Evolutionary conservation across 2,329 filamentous ascomycete genomes (phyloP).

Genomic region (Diaporthe batatas): DNA sequence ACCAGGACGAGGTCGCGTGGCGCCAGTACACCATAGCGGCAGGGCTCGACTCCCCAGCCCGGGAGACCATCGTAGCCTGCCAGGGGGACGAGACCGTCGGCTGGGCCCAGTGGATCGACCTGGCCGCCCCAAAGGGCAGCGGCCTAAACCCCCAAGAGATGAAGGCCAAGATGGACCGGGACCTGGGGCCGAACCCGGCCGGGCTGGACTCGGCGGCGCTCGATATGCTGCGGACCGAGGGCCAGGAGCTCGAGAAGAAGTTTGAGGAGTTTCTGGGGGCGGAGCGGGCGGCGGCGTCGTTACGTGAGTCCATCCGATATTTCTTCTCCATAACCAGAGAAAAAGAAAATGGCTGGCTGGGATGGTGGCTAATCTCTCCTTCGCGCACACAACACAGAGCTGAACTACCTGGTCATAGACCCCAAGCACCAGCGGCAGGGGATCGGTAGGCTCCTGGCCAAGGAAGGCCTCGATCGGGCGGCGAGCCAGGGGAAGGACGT

Average conservation of each 20-base stretch:
- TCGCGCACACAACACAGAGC: constrained; percentile 38
- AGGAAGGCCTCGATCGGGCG: constrained; percentile 45
- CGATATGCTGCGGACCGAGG: not conserved
- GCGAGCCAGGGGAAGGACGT: constrained; percentile 41
- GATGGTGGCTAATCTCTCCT: not conserved
- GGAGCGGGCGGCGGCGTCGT: not conserved
- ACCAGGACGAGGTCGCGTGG: constrained; percentile 28
- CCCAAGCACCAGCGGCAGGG: constrained; percentile 47
- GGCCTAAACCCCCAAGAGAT: not conserved
- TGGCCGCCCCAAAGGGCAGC: not conserved
- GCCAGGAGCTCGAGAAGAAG: constrained; percentile 9
- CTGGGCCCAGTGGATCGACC: constrained; percentile 38
- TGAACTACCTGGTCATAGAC: constrained; percentile 46
- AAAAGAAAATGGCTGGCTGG: not conserved
- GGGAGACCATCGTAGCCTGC: constrained; percentile 17
- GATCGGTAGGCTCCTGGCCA: constrained; percentile 45
- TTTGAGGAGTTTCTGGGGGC: constrained; percentile 3
- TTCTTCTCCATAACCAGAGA: not conserved
- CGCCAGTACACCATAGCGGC: constrained; percentile 18
- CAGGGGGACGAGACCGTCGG: constrained; percentile 10
- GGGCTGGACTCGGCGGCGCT: constrained; percentile 29
- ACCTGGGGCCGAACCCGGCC: not conserved
- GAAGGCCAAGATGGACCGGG: constrained; percentile 6
- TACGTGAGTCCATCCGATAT: not conserved
- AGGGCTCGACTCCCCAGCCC: not conserved